A percentile compares a stretch with the other conserved stretches of the same genome.
phyloP scores from a whole-genome alignment of 2,329 filamentous ascomycete species.

The Gaeumannomyces sp. region DNA sequence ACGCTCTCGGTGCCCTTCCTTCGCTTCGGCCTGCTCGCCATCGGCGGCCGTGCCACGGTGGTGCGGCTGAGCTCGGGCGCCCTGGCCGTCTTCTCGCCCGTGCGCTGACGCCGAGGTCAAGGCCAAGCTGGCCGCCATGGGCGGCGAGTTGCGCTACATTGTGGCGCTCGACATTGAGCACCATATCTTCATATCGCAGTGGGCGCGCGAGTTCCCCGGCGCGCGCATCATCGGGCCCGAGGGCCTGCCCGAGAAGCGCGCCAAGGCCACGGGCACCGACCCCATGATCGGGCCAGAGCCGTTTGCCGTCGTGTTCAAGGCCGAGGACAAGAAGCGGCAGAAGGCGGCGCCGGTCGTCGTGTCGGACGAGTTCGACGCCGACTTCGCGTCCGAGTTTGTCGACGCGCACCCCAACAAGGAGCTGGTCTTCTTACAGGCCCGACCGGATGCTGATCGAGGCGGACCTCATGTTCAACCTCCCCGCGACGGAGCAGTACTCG shows the following conservation, averaged over 20 bases:
- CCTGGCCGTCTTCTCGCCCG: constrained; percentile 87
- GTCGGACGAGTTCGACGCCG: constrained; percentile 71
- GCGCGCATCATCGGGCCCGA: constrained; percentile 79
- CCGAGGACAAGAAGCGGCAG: constrained; percentile 44
- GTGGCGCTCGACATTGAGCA: constrained; percentile 86
- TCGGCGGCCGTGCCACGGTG: constrained; percentile 83
- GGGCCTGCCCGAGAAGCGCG: constrained; percentile 77
- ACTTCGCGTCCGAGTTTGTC: constrained; percentile 84
- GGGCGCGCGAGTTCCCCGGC: constrained; percentile 67
- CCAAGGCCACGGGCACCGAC: constrained; percentile 42
- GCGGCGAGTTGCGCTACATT: constrained; percentile 73
- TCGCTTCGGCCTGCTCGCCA: constrained; percentile 70
- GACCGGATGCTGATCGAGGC: constrained; percentile 77
- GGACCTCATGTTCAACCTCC: constrained; percentile 88
- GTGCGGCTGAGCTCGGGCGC: constrained; percentile 72
- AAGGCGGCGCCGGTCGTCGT: constrained; percentile 50
- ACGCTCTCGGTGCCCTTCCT: constrained; percentile 80
- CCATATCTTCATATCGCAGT: constrained; percentile 86
- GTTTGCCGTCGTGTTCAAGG: constrained; percentile 64
- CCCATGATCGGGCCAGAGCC: constrained; percentile 48
- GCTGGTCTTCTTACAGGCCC: constrained; percentile 79
- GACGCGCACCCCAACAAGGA: constrained; percentile 77
- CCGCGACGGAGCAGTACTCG: constrained; percentile 78
- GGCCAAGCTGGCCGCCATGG: constrained; percentile 55
- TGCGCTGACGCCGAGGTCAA: constrained; percentile 68